These are phyloP conservation scores for Crithidia thermophila DNA, from an alignment of 208 protist species.

Conservation along the genomic window DNA sequence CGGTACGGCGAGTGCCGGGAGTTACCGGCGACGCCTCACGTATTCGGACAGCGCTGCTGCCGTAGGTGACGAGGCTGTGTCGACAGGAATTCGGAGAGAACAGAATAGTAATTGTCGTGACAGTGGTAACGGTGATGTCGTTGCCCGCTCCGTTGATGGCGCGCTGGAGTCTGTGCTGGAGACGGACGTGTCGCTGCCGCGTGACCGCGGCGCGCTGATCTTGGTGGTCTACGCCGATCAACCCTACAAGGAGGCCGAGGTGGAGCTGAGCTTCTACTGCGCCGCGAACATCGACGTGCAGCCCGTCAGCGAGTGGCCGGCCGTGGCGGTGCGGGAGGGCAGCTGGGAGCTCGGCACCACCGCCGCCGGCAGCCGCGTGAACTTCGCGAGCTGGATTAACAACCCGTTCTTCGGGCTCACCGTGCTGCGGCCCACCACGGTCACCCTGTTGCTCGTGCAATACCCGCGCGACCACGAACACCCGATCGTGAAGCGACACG, in stretches of 20 bases:
- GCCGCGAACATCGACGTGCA: slow-evolving; percentile 52
- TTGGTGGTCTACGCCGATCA: slow-evolving; percentile 72
- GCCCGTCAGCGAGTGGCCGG: slow-evolving; percentile 76
- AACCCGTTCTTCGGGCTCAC: slow-evolving; percentile 87
- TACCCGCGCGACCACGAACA: slow-evolving; percentile 80
- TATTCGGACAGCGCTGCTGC: too few species aligned
- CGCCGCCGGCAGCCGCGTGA: slow-evolving; percentile 67
- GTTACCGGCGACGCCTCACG: slow-evolving; percentile 59
- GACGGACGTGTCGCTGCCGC: slow-evolving; percentile 43
- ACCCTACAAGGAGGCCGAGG: slow-evolving; percentile 77
- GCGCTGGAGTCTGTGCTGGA: slow-evolving; percentile 45
- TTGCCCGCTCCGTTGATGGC: slow-evolving; percentile 46
- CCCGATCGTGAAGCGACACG: slow-evolving; percentile 61
- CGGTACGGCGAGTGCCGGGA: slow-evolving; percentile 38
- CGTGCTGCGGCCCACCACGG: slow-evolving; percentile 56
- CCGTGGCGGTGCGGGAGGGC: slow-evolving; percentile 54
- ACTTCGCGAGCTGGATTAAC: slow-evolving; percentile 86
- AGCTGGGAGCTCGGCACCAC: slow-evolving; percentile 84
- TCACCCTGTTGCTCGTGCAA: slow-evolving; percentile 83
- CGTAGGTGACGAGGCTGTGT: too few species aligned
- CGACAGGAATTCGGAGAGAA: too few species aligned
- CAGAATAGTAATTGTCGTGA: too few species aligned
- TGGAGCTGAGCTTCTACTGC: slow-evolving; percentile 70
- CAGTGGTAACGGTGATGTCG: slow-evolving; percentile 39
- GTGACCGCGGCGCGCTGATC: slow-evolving; percentile 47